These are phyloP conservation scores for Fusarium sambucinum DNA, from an alignment of 2,329 filamentous ascomycete species.

Conservation along the genomic window DNA sequence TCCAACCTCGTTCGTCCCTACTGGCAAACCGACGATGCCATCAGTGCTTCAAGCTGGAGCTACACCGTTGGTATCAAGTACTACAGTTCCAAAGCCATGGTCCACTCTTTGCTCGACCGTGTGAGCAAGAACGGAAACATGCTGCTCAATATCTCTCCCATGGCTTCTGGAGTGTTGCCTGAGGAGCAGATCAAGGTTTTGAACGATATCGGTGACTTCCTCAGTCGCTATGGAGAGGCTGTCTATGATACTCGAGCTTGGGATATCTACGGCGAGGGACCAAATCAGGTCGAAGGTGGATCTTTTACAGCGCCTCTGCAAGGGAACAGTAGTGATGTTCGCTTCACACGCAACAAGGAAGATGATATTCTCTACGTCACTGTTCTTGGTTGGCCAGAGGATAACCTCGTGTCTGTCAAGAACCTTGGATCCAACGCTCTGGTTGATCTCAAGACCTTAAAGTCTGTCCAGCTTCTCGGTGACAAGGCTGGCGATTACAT, in stretches of 20 bases:
- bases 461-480: conserved; percentile 10
- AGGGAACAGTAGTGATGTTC: conserved; percentile 23
- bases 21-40: conserved; percentile 19
- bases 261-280: conserved; percentile 16
- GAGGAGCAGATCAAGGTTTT: conserved; percentile 18
- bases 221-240: conserved; percentile 9
- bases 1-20: conserved; percentile 16
- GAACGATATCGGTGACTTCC: conserved; percentile 11
- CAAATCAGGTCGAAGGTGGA: conserved; percentile 13
- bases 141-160: conserved; percentile 18
- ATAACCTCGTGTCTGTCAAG: neutral
- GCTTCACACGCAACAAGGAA: conserved; percentile 15
- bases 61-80: conserved; percentile 22
- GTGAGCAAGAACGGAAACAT: conserved; percentile 26
- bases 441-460: neutral
- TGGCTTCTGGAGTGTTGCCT: conserved; percentile 3
- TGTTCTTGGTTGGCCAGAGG: conserved; percentile 14
- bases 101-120: conserved; percentile 14
- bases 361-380: conserved; percentile 7
- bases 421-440: conserved; percentile 3
- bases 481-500: conserved; percentile 1
- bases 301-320: conserved; percentile 11
- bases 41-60: conserved; percentile 26
- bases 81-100: conserved; percentile 23
- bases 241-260: conserved; percentile 10